Evolutionary conservation across 768 basidiomycete genomes (phyloP).

Genomic region (Crassisporium funariophilum): DNA sequence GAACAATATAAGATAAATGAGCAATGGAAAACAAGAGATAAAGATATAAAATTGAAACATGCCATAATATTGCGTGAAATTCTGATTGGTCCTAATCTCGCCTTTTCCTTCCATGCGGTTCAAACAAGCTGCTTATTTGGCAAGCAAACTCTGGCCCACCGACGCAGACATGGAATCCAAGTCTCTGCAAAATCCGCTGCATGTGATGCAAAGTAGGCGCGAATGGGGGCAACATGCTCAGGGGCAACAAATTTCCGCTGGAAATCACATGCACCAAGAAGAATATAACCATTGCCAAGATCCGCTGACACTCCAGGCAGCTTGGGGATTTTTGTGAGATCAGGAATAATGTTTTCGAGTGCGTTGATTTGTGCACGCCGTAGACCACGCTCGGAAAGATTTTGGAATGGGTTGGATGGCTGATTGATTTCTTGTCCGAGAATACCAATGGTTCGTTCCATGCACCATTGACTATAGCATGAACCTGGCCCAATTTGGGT

Average conservation of each 20-base stretch:
- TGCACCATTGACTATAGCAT: constrained; percentile 25
- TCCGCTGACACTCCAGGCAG: constrained; percentile 13
- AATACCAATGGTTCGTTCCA: constrained; percentile 31
- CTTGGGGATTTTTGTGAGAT: constrained; percentile 8
- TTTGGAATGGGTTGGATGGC: constrained; percentile 27
- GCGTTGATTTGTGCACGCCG: neutral
- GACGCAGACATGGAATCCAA: constrained; percentile 1
- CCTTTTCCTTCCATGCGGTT: constrained; percentile 33
- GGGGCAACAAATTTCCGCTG: neutral
- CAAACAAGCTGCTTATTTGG: constrained; percentile 39
- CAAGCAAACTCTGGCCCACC: constrained; percentile 34
- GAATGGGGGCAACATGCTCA: neutral
- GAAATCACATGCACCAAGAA: constrained; percentile 19
- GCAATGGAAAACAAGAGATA: neutral
- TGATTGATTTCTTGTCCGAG: constrained; percentile 28
- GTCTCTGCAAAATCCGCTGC: constrained; percentile 3
- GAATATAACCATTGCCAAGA: constrained; percentile 15
- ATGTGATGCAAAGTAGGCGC: neutral
- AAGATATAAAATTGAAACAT: constrained; percentile 2
- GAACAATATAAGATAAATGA: neutral
- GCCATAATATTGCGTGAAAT: constrained; percentile 37
- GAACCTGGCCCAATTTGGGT: constrained; percentile 21
- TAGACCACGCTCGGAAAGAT: constrained; percentile 21
- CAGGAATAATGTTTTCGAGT: neutral
- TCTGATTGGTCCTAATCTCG: constrained; percentile 19